phyloP scores from a whole-genome alignment of 441 rosid genomes.

The Populus tomentosa region DNA sequence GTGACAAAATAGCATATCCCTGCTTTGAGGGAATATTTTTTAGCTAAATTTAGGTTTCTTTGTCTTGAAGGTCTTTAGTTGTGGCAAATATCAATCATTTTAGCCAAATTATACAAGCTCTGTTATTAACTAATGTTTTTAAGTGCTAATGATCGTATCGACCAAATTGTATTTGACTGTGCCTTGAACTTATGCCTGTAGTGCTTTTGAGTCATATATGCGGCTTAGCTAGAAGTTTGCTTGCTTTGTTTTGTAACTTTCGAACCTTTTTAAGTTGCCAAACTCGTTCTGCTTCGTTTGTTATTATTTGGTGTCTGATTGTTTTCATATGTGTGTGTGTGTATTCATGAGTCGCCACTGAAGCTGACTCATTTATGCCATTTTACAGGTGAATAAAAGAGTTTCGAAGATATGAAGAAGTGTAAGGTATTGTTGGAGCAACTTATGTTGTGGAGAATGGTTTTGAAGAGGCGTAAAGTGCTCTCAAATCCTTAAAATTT shows the following conservation, averaged over 20 bases:
- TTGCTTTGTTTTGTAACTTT: background rate
- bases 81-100: background rate
- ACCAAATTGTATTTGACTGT: background rate
- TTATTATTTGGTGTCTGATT: background rate
- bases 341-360: background rate
- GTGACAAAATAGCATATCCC: constrained; percentile 3
- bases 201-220: background rate
- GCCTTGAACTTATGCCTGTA: background rate
- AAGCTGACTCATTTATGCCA: background rate
- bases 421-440: background rate
- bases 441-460: constrained; percentile 11
- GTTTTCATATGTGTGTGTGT: background rate
- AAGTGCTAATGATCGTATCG: background rate
- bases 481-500: constrained; percentile 13
- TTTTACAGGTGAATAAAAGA: constrained; percentile 19
- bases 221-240: background rate
- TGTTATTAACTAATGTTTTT: background rate
- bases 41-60: background rate
- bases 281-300: background rate
- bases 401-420: background rate
- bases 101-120: background rate
- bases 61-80: background rate
- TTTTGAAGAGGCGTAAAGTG: constrained; percentile 25
- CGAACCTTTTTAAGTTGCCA: background rate
- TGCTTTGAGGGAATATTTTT: background rate